These are phyloP conservation scores for Clonostachys byssicola DNA, from an alignment of 2,329 filamentous ascomycete species.

Conservation along the genomic window DNA sequence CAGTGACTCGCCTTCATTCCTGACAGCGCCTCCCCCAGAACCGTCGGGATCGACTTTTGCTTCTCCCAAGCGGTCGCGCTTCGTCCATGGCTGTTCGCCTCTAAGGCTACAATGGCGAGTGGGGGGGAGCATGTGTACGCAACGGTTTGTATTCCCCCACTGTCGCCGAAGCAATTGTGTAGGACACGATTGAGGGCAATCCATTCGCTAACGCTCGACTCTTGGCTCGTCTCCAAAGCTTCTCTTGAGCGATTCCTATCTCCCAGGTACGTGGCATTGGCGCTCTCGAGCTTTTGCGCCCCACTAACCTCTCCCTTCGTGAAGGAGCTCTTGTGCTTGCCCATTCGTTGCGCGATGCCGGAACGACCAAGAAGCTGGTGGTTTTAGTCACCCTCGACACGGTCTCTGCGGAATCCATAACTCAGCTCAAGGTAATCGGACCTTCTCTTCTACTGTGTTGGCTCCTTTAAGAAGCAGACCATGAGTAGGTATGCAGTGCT, in stretches of 20 bases:
- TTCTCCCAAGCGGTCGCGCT: neutral
- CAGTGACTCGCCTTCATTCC: too few relatives aligned
- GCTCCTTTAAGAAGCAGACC: neutral
- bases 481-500: neutral
- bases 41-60: neutral
- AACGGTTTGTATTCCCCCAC: slow-evolving; percentile 38
- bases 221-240: slow-evolving; percentile 52
- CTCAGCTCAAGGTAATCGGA: slow-evolving; percentile 66
- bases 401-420: slow-evolving; percentile 70
- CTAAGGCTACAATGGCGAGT: slow-evolving; percentile 25
- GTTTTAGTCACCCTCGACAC: slow-evolving; percentile 79
- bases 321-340: slow-evolving; percentile 88
- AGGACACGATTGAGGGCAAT: neutral
- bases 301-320: neutral
- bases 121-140: slow-evolving; percentile 49
- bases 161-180: neutral
- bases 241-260: slow-evolving; percentile 85
- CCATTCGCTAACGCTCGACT: neutral
- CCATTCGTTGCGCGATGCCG: slow-evolving; percentile 89
- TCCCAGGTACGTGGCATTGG: slow-evolving; percentile 64
- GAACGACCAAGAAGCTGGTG: slow-evolving; percentile 80
- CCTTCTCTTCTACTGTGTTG: neutral
- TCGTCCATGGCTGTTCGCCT: neutral
- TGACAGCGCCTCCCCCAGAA: too few relatives aligned
- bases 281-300: neutral